phyloP scores from a whole-genome alignment of 768 basidiomycete genomes.

The Cantharellus anzutake region DNA sequence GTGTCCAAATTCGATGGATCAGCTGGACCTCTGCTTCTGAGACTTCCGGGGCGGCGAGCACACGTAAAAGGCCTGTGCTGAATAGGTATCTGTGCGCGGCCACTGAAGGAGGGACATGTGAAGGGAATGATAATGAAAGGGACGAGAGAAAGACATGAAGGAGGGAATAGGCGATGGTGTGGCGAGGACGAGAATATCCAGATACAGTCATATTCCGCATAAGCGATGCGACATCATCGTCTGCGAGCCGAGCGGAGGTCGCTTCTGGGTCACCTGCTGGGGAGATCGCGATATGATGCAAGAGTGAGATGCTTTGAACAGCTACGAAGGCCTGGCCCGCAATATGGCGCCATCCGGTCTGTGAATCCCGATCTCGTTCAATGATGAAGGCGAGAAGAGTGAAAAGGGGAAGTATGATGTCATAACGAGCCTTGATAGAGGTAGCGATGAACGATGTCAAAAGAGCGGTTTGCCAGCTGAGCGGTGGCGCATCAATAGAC shows the following conservation, averaged over 20 bases:
- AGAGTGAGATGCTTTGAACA: constrained; percentile 57
- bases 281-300: constrained; percentile 40
- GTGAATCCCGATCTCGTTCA: constrained; percentile 33
- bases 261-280: constrained; percentile 26
- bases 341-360: constrained; percentile 30
- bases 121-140: not conserved
- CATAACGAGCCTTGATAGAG: constrained; percentile 55
- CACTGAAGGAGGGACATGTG: not conserved
- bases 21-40: constrained; percentile 51
- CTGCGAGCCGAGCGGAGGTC: not conserved
- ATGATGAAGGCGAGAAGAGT: constrained; percentile 52
- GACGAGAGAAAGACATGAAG: constrained; percentile 23
- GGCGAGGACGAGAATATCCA: not conserved
- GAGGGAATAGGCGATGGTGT: constrained; percentile 30
- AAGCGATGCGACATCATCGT: constrained; percentile 7
- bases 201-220: not conserved
- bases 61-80: constrained; percentile 42
- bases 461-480: constrained; percentile 36
- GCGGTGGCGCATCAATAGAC: not conserved
- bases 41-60: constrained; percentile 45
- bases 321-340: constrained; percentile 49
- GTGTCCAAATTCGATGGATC: constrained; percentile 44
- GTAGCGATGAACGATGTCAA: constrained; percentile 42
- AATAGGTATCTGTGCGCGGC: constrained; percentile 41
- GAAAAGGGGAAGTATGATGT: constrained; percentile 46